These are phyloP conservation scores for Trichoderma breve DNA, from an alignment of 2,329 filamentous ascomycete species.

Conservation along the genomic window DNA sequence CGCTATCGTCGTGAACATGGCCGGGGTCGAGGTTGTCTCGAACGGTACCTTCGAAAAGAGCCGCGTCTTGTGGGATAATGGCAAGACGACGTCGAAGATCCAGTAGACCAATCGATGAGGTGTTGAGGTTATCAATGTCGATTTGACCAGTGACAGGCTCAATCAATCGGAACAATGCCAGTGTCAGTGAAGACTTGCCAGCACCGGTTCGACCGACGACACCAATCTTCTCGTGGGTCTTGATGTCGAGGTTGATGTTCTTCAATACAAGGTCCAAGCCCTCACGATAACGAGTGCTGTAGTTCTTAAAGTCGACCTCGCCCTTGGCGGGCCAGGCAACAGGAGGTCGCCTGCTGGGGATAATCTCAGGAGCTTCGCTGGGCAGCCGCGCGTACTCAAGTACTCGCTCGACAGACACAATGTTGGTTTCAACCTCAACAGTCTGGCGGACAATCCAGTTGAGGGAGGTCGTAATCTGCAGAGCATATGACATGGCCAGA, in stretches of 20 bases:
- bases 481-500: constrained; percentile 92
- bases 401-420: constrained; percentile 95
- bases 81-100: constrained; percentile 86
- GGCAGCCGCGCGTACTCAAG: constrained; percentile 91
- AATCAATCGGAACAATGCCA: constrained; percentile 93
- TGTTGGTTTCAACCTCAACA: constrained; percentile 99
- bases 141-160: constrained; percentile 81
- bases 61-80: constrained; percentile 97
- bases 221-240: constrained; percentile 95
- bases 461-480: constrained; percentile 94
- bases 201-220: constrained; percentile 95
- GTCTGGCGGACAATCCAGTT: constrained; percentile 99
- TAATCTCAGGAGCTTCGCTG: constrained; percentile 91
- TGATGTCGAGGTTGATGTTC: constrained; percentile 88
- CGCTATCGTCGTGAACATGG: constrained; percentile 93
- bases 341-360: constrained; percentile 80
- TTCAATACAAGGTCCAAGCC: constrained; percentile 90
- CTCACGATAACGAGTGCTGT: constrained; percentile 87
- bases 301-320: constrained; percentile 86
- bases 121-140: constrained; percentile 85
- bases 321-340: constrained; percentile 91
- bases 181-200: constrained; percentile 89
- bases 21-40: constrained; percentile 94
- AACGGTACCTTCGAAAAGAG: constrained; percentile 89
- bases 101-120: constrained; percentile 82